Percentiles rank a stretch among this genome's conserved stretches.
phyloP scores from a whole-genome alignment of 108 stramenopile genomes.

The Fragilariopsis cylindrus region DNA sequence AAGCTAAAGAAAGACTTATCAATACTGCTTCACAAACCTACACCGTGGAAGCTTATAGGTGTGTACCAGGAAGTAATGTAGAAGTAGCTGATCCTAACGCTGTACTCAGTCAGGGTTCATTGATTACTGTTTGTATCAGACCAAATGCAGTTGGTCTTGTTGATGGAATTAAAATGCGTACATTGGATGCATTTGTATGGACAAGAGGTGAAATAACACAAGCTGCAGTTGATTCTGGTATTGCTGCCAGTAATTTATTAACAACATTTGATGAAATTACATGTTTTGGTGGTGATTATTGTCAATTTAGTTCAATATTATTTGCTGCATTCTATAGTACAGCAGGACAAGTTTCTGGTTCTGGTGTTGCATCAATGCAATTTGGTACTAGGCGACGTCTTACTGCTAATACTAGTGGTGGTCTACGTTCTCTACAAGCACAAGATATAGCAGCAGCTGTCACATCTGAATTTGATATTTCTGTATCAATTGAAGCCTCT shows the following conservation, averaged over 20 bases:
- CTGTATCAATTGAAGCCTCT: too few relatives aligned
- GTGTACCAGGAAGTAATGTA: background rate
- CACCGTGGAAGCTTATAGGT: constrained; percentile 8
- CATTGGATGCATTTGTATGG: constrained; percentile 8
- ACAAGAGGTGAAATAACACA: background rate
- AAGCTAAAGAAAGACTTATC: constrained; percentile 12
- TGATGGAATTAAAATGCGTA: constrained; percentile 17
- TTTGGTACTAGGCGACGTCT: background rate
- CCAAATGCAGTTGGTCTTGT: constrained; percentile 1
- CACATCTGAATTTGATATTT: too few relatives aligned
- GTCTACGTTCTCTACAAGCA: too few relatives aligned
- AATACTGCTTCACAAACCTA: constrained; percentile 11
- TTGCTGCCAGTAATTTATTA: constrained; percentile 5
- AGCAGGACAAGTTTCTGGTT: constrained; percentile 13
- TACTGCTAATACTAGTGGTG: too few relatives aligned
- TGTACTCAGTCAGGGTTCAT: constrained; percentile 2
- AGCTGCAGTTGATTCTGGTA: constrained; percentile 7
- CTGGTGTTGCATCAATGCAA: constrained; percentile 20
- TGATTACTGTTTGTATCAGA: constrained; percentile 12
- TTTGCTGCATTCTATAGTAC: constrained; percentile 14
- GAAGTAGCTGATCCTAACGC: background rate
- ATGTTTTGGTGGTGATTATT: constrained; percentile 4
- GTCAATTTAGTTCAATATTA: constrained; percentile 17
- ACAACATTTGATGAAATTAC: background rate
- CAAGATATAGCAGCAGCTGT: too few relatives aligned